Conservation (phyloP, 148 eudicot genomes). For the Fagopyrum esculentum region DNA sequence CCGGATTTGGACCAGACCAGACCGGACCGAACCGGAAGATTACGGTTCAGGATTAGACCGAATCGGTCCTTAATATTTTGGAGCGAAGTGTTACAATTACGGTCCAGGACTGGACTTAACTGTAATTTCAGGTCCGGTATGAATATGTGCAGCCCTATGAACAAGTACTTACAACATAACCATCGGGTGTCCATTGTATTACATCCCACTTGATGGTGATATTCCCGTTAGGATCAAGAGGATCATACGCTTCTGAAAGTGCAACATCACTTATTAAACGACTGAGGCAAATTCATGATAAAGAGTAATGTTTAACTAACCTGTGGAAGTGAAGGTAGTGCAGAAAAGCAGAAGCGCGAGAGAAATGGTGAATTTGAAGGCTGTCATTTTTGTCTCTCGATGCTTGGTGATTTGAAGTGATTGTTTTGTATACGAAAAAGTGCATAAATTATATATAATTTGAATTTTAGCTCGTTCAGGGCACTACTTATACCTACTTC, state of each 20-base stretch:
- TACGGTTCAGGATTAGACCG: too few relatives aligned
- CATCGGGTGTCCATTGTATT: conserved; percentile 56
- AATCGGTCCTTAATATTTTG: too few relatives aligned
- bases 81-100: too few relatives aligned
- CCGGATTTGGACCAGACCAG: too few relatives aligned
- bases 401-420: not conserved
- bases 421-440: not conserved
- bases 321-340: not conserved
- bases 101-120: too few relatives aligned
- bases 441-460: not conserved
- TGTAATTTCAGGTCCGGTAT: too few relatives aligned
- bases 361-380: not conserved
- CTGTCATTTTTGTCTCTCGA: not conserved
- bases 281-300: not conserved
- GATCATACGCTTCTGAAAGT: conserved; percentile 49
- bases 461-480: too few relatives aligned
- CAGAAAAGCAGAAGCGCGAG: not conserved
- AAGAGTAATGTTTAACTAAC: not conserved
- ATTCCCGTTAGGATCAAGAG: conserved; percentile 66
- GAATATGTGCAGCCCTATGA: too few relatives aligned
- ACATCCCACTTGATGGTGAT: conserved; percentile 72
- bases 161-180: conserved; percentile 47
- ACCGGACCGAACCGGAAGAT: too few relatives aligned
- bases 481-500: too few relatives aligned
- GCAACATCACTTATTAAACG: not conserved